phyloP scores from a whole-genome alignment of 192 early-diverging fungal genomes.

The Coemansia sp. region DNA sequence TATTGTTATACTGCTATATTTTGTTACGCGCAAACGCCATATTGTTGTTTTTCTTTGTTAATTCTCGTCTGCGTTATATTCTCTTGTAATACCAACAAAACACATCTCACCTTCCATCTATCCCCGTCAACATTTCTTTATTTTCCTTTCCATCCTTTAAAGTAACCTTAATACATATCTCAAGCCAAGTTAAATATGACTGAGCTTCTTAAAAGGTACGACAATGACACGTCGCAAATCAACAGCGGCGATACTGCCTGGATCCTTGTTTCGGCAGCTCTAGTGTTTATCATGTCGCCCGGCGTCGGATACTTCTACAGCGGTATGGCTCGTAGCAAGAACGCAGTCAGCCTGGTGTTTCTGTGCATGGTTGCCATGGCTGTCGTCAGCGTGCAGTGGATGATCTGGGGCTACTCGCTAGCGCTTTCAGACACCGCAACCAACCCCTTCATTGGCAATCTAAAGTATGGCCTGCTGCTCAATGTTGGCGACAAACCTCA shows the following conservation, averaged over 20 bases:
- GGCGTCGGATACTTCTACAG: conserved; percentile 96
- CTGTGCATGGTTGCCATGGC: conserved; percentile 75
- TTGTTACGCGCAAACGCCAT: too few species aligned
- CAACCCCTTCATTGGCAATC: conserved; percentile 74
- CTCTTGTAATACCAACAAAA: too few species aligned
- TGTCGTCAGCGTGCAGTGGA: conserved; percentile 91
- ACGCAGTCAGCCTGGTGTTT: conserved; percentile 87
- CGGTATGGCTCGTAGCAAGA: conserved; percentile 90
- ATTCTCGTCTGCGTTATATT: too few species aligned
- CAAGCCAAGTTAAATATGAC: conserved; percentile 12
- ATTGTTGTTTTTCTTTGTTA: too few species aligned
- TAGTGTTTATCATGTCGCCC: conserved; percentile 95
- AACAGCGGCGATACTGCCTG: conserved; percentile 61
- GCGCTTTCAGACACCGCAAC: conserved; percentile 75
- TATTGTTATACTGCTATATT: too few species aligned
- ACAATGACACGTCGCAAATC: conserved; percentile 34
- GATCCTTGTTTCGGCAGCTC: conserved; percentile 66
- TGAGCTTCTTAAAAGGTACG: conserved; percentile 13
- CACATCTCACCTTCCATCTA: too few species aligned
- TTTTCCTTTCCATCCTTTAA: too few species aligned
- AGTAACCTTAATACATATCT: neutral
- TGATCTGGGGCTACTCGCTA: conserved; percentile 86
- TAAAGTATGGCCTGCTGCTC: conserved; percentile 69
- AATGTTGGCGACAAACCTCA: conserved; percentile 57
- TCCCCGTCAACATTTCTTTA: too few species aligned